phyloP scores from a whole-genome alignment of 2,329 filamentous ascomycete genomes.

The Lecanicillium sp. region DNA sequence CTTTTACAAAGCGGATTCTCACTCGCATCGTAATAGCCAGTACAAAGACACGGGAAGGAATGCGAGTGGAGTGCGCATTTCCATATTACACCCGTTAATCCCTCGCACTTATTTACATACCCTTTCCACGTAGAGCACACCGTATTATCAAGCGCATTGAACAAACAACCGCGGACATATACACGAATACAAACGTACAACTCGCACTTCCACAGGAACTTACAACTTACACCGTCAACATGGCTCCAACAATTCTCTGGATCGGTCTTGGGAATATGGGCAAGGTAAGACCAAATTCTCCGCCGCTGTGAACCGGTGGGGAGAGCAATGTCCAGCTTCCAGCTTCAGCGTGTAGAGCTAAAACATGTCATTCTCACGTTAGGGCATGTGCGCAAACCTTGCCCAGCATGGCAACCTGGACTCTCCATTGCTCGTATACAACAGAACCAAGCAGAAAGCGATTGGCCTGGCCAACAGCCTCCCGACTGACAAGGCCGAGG shows the following conservation, averaged over 20 bases:
- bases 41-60: too few relatives aligned
- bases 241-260: slow-evolving; percentile 61
- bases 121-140: too few relatives aligned
- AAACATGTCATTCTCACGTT: slow-evolving; percentile 13
- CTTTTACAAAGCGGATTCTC: too few relatives aligned
- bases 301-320: too few relatives aligned
- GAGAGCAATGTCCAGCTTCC: too few relatives aligned
- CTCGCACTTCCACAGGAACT: not conserved
- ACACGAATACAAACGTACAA: too few relatives aligned
- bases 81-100: too few relatives aligned
- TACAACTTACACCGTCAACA: slow-evolving; percentile 17
- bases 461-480: slow-evolving; percentile 56
- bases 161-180: too few relatives aligned
- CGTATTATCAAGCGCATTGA: too few relatives aligned
- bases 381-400: slow-evolving; percentile 83
- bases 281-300: slow-evolving; percentile 52
- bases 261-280: slow-evolving; percentile 88
- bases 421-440: slow-evolving; percentile 69
- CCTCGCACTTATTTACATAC: too few relatives aligned
- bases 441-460: slow-evolving; percentile 64
- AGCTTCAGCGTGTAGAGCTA: not conserved
- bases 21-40: too few relatives aligned
- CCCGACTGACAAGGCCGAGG: slow-evolving; percentile 52
- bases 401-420: slow-evolving; percentile 67
- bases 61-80: too few relatives aligned